Conservation (phyloP, 2,329 filamentous ascomycete species). For the Atkinsonella texensis region DNA sequence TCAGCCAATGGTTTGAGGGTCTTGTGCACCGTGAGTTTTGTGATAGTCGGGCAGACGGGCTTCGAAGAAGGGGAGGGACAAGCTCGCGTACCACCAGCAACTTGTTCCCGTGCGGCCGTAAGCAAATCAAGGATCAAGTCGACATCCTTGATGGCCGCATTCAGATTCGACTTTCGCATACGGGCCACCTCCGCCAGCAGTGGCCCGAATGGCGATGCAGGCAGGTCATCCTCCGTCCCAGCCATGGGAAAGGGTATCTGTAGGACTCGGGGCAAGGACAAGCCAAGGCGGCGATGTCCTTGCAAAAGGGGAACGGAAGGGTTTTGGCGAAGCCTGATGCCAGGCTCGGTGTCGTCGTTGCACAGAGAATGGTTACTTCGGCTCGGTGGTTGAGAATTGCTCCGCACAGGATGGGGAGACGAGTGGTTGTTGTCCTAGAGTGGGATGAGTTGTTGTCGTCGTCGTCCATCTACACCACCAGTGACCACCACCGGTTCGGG, state of each 20-base stretch:
- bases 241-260: constrained; percentile 15
- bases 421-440: background rate
- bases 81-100: constrained; percentile 49
- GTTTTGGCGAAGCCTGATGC: background rate
- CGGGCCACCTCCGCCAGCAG: constrained; percentile 64
- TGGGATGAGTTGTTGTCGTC: background rate
- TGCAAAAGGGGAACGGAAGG: background rate
- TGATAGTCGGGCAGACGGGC: background rate
- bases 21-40: background rate
- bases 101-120: constrained; percentile 57
- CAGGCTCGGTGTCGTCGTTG: background rate
- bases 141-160: constrained; percentile 63
- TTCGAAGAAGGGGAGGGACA: background rate
- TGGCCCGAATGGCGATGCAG: constrained; percentile 35
- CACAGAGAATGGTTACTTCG: background rate
- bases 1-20: constrained; percentile 9
- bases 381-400: background rate
- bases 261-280: background rate
- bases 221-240: constrained; percentile 22
- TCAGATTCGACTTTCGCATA: constrained; percentile 56
- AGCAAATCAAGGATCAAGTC: constrained; percentile 74
- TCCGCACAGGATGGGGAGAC: background rate
- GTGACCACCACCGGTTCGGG: background rate
- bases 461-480: background rate
- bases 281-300: background rate